Percentiles rank a stretch among this genome's conserved stretches.
Evolutionary conservation across 208 protist genomes (phyloP).

Genomic region (Blastocrithidia nonstop): DNA sequence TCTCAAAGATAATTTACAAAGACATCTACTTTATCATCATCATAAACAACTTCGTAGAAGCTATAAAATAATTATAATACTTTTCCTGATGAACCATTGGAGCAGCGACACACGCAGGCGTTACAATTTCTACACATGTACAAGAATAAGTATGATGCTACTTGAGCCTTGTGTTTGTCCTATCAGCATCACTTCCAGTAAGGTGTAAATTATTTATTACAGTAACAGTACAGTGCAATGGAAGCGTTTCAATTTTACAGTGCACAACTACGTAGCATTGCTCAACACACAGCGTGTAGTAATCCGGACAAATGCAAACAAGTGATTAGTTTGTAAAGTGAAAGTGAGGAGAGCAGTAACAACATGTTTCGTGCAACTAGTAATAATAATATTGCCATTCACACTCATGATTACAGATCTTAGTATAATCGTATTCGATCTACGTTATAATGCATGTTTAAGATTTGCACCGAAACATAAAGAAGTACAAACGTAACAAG

Average conservation of each 20-base stretch:
- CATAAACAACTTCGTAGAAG: neutral
- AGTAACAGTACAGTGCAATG: slow-evolving; percentile 47
- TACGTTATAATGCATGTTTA: no score
- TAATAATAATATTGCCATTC: no score
- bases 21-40: neutral
- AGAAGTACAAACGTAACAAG: no score
- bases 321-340: no score
- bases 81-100: slow-evolving; percentile 29
- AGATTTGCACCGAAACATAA: no score
- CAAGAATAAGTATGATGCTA: slow-evolving; percentile 77
- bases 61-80: slow-evolving; percentile 1
- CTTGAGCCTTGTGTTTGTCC: slow-evolving; percentile 75
- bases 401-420: no score
- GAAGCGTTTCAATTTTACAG: slow-evolving; percentile 87
- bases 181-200: slow-evolving; percentile 81
- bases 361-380: no score
- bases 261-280: no score
- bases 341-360: no score
- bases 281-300: no score
- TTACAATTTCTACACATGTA: slow-evolving; percentile 36
- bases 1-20: neutral
- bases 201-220: slow-evolving; percentile 84
- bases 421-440: no score
- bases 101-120: slow-evolving; percentile 30
- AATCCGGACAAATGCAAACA: no score